Evolutionary conservation across 2,329 filamentous ascomycete genomes (phyloP).

Genomic region (Apiospora rasikravindrae): DNA sequence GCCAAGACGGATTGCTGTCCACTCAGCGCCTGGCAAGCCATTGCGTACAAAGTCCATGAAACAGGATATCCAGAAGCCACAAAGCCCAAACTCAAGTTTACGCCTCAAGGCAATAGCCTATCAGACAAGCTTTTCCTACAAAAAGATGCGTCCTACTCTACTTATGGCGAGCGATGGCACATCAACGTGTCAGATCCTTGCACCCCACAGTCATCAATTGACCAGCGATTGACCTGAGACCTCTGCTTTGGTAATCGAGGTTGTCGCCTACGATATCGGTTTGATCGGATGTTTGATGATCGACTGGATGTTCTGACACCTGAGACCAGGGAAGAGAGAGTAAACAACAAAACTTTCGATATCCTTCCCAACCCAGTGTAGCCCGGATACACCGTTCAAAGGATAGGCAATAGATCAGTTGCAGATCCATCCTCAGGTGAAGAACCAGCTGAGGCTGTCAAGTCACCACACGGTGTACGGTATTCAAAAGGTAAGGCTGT

Average conservation of each 20-base stretch:
- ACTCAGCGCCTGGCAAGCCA: background rate
- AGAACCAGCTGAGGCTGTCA: background rate
- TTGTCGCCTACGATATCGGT: conserved; percentile 4
- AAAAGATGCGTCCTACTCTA: background rate
- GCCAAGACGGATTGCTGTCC: background rate
- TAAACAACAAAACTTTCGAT: background rate
- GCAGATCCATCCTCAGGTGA: background rate
- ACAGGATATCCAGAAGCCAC: conserved; percentile 15
- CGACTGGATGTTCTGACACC: background rate
- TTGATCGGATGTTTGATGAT: conserved; percentile 8
- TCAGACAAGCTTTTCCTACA: background rate
- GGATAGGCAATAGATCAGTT: background rate
- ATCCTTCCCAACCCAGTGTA: background rate
- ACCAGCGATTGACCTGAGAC: background rate
- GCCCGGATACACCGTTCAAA: background rate
- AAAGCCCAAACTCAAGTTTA: background rate
- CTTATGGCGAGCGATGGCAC: background rate
- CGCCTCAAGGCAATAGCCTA: background rate
- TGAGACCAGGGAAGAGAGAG: background rate
- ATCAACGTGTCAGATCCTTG: background rate
- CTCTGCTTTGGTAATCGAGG: background rate
- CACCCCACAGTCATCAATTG: background rate
- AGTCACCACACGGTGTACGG: background rate
- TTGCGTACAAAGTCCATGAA: conserved; percentile 12
- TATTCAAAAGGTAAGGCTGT: background rate